Base-by-base conservation (phyloP, 495 filamentous ascomycete genomes). In the Paragyromitra xinjiangensis region DNA sequence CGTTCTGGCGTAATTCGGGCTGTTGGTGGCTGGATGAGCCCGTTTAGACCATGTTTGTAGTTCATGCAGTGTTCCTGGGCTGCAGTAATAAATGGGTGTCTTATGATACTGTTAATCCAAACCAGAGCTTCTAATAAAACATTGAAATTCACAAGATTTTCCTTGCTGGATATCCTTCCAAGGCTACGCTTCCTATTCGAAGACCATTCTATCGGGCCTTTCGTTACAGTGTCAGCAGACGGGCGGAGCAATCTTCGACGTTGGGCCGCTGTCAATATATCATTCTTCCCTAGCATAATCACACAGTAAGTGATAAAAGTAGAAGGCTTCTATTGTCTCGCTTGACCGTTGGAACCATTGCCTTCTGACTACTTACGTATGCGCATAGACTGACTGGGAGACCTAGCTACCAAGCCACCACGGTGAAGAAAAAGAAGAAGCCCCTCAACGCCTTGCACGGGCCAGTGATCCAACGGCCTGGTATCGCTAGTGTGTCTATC, bases 301-400 rank as follows among this genome's bases (percentile, higher is more conserved):
- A 37, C 65, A 24, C 8, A 26, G 50, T 29, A 24, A 26, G 22
- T 26, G 42, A 44, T 37, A 44, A 40, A 64, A 39, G 34, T 75
- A 75, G 55, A 72, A 59, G 68, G 56, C 59, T 45, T 58, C 45
- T 37, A 44, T 44, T 53, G 42, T 37, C 68, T 53, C 24, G 24
- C 53, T 56, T 56, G 48, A 22, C 58, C 19, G 48, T 64, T 76
- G 26, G 48, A 12, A 50, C 24, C 44, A 45, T 73, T 71, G 61
- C 69, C 74, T 66, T 77, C 62, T 77, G 73, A 72, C 61, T 65
- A 39, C 48, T 66, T 71, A 65, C 59, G 59, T 76, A 75, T 62
- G 61, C 37, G 63, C 59, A 59, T 48, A 72, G 69, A 69, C 64
- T 34, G 29, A 34, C 29, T 34, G 45, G 71, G 29, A 19, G n/a